A percentile compares a stretch with the other conserved stretches of the same genome.
phyloP scores from a whole-genome alignment of 305 asterid species.

The Plantago lanceolata region DNA sequence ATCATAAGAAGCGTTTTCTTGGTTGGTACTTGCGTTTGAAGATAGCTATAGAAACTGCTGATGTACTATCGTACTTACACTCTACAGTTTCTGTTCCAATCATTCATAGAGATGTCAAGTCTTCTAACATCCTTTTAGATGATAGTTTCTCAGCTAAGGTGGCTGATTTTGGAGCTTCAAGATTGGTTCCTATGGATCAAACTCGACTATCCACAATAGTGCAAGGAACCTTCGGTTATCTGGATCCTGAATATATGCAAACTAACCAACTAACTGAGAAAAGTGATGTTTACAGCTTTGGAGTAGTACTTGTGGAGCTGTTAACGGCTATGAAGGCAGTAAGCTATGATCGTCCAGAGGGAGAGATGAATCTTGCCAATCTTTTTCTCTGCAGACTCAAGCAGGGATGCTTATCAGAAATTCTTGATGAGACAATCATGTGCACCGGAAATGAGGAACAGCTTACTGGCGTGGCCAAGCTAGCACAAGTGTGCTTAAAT shows the following conservation, averaged over 20 bases:
- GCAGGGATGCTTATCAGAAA: neutral
- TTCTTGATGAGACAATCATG: slow-evolving; percentile 24
- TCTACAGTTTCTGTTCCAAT: slow-evolving; percentile 32
- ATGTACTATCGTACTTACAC: slow-evolving; percentile 33
- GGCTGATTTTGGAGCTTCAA: slow-evolving; percentile 33
- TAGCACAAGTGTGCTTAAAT: slow-evolving; percentile 22
- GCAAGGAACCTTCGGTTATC: slow-evolving; percentile 23
- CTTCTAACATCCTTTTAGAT: slow-evolving; percentile 31
- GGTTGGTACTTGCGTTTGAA: slow-evolving; percentile 28
- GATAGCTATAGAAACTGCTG: slow-evolving; percentile 32
- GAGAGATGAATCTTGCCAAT: slow-evolving; percentile 19
- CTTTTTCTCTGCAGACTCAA: slow-evolving; percentile 19
- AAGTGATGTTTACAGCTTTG: slow-evolving; percentile 37
- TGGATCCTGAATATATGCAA: slow-evolving; percentile 35
- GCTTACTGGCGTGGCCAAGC: slow-evolving; percentile 23
- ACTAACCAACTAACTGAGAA: slow-evolving; percentile 25
- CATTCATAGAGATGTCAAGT: slow-evolving; percentile 37
- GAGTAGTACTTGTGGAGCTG: slow-evolving; percentile 35
- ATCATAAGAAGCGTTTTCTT: neutral
- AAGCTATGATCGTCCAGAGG: slow-evolving; percentile 20
- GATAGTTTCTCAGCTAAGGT: slow-evolving; percentile 21
- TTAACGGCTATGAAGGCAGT: slow-evolving; percentile 22
- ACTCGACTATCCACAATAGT: slow-evolving; percentile 24
- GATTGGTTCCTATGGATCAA: slow-evolving; percentile 24
- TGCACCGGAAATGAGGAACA: slow-evolving; percentile 21